Percentiles rank a stretch among this genome's conserved stretches.
These are phyloP conservation scores for Cladosporium phlei DNA, from an alignment of 2,329 filamentous ascomycete species.

Conservation along the genomic window DNA sequence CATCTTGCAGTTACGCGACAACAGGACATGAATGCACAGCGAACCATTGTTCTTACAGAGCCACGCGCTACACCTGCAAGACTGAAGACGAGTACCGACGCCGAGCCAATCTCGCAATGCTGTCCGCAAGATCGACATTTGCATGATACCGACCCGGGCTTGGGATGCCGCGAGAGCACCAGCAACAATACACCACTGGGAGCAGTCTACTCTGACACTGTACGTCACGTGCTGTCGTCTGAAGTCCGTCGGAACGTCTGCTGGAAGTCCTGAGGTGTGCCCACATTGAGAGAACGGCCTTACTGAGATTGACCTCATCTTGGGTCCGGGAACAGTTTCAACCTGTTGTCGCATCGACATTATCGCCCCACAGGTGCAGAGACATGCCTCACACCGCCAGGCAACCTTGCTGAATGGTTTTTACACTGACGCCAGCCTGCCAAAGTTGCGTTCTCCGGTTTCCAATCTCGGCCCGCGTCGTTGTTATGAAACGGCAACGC, in stretches of 20 bases:
- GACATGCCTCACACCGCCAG: not conserved
- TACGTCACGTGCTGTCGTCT: no score
- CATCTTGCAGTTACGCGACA: no score
- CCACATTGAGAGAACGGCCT: no score
- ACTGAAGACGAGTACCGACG: not conserved
- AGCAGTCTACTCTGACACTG: no score
- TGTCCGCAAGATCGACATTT: conserved; percentile 9
- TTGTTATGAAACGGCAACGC: conserved; percentile 10
- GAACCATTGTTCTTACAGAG: no score
- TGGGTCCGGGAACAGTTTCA: not conserved
- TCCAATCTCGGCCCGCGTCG: conserved; percentile 10
- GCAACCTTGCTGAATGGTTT: not conserved
- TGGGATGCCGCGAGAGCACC: no score
- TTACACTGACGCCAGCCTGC: not conserved
- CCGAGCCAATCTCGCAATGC: conserved; percentile 1
- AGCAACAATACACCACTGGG: no score
- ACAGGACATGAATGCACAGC: no score
- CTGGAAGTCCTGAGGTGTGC: no score
- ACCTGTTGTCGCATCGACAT: not conserved
- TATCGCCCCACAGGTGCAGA: not conserved
- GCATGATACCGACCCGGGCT: no score
- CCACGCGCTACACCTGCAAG: no score
- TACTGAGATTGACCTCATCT: not conserved
- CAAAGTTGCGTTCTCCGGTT: conserved; percentile 3
- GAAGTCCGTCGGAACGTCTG: no score